phyloP scores from a whole-genome alignment of 2,329 filamentous ascomycete species.

The Paracamarosporium sp. region DNA sequence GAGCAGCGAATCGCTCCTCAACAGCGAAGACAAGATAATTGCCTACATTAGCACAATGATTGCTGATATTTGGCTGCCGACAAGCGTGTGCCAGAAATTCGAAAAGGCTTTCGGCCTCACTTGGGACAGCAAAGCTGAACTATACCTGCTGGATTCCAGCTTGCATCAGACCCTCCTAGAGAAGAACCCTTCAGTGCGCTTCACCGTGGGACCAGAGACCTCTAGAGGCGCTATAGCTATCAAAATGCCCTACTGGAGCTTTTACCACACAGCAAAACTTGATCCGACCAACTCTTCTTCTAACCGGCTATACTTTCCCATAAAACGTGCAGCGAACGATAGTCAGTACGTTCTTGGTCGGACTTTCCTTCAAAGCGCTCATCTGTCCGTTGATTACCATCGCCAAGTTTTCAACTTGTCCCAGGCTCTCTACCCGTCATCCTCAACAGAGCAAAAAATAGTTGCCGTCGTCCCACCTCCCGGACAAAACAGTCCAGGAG shows the following conservation, averaged over 20 bases:
- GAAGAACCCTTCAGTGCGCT: conserved; percentile 39
- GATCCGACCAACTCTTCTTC: conserved; percentile 23
- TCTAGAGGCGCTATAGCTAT: conserved; percentile 35
- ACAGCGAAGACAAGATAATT: conserved; percentile 28
- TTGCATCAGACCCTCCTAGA: conserved; percentile 37
- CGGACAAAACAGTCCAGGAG: conserved; percentile 7
- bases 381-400: conserved; percentile 48
- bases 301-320: conserved; percentile 43
- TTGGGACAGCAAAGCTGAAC: conserved; percentile 41
- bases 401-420: conserved; percentile 33
- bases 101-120: conserved; percentile 45
- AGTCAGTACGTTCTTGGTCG: conserved; percentile 48
- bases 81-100: conserved; percentile 40
- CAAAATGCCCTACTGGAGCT: conserved; percentile 47
- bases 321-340: conserved; percentile 45
- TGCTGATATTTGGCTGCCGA: conserved; percentile 50
- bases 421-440: conserved; percentile 61
- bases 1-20: conserved; percentile 25
- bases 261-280: conserved; percentile 40
- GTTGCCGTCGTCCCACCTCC: conserved; percentile 28
- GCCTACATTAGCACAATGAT: conserved; percentile 47
- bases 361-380: conserved; percentile 51
- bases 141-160: conserved; percentile 48
- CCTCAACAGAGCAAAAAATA: conserved; percentile 50
- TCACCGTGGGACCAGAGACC: conserved; percentile 34